phyloP scores from a whole-genome alignment of 2,329 filamentous ascomycete genomes.

The Trichoderma sp. region DNA sequence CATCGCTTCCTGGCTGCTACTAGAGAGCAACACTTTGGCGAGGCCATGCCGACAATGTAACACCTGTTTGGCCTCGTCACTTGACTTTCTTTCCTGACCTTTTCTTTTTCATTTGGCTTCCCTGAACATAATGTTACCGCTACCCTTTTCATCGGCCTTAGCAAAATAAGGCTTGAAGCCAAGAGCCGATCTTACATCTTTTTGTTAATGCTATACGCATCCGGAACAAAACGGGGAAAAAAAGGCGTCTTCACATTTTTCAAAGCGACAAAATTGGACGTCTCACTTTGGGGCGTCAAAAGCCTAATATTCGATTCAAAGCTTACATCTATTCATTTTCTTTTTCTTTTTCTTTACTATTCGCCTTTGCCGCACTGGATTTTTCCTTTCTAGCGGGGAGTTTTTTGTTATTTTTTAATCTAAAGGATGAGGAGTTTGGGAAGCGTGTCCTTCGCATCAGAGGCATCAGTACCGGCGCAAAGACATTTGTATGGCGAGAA shows the following conservation, averaged over 20 bases:
- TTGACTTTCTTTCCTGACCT: not conserved
- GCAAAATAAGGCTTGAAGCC: not conserved
- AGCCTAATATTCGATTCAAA: slow-evolving; percentile 19
- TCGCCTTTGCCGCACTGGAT: not conserved
- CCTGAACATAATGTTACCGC: slow-evolving; percentile 5
- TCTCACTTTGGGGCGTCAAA: not conserved
- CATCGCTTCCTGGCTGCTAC: slow-evolving; percentile 52
- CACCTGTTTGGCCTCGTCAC: not conserved
- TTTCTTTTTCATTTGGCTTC: not conserved
- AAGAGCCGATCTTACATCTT: not conserved
- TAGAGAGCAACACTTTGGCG: slow-evolving; percentile 21
- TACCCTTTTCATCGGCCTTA: not conserved
- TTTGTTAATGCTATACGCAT: slow-evolving; percentile 4
- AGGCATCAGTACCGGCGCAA: slow-evolving; percentile 20
- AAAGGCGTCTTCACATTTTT: not conserved
- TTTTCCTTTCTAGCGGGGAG: slow-evolving; percentile 21
- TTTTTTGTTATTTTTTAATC: slow-evolving; percentile 7
- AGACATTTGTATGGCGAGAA: not conserved
- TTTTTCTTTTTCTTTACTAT: not conserved
- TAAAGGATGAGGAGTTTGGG: slow-evolving; percentile 16
- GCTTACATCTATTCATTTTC: slow-evolving; percentile 15
- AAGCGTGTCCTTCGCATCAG: slow-evolving; percentile 12
- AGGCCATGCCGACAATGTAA: not conserved
- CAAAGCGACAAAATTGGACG: not conserved
- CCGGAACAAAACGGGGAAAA: not conserved